Percentiles rank a stretch among this genome's conserved stretches.
These are phyloP conservation scores for Erythrobasidium yunnanense DNA, from an alignment of 768 basidiomycete genomes.

Conservation along the genomic window DNA sequence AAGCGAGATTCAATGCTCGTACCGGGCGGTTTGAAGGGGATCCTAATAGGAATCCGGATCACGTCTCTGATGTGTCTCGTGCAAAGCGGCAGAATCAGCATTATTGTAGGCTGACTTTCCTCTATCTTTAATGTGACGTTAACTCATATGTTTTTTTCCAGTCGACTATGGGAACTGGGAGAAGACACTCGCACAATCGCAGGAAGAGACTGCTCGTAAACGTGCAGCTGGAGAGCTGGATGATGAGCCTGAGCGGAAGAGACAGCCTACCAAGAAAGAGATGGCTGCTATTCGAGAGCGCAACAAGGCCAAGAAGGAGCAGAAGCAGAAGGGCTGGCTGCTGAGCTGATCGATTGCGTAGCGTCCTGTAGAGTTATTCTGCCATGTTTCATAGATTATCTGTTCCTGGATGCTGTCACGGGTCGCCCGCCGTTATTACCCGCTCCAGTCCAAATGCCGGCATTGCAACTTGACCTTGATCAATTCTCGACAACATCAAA, in stretches of 20 bases:
- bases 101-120: conserved; percentile 22
- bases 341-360: background rate
- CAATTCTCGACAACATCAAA: too few species aligned
- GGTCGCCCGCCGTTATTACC: too few species aligned
- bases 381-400: background rate
- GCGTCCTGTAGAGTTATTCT: background rate
- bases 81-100: conserved; percentile 25
- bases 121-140: background rate
- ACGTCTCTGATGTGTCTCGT: conserved; percentile 24
- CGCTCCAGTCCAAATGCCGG: too few species aligned
- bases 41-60: conserved; percentile 20
- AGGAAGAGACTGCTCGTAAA: conserved; percentile 1
- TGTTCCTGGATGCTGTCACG: too few species aligned
- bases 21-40: conserved; percentile 28
- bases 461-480: too few species aligned
- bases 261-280: conserved; percentile 14
- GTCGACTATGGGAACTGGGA: conserved; percentile 20
- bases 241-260: background rate
- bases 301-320: conserved; percentile 26
- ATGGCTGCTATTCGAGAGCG: conserved; percentile 13
- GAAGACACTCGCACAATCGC: conserved; percentile 16
- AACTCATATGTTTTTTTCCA: background rate
- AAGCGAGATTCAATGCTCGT: conserved; percentile 25
- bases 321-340: conserved; percentile 23
- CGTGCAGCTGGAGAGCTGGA: conserved; percentile 7